Evolutionary conservation across 2,329 filamentous ascomycete species (phyloP).

Genomic region (Alternaria atra): DNA sequence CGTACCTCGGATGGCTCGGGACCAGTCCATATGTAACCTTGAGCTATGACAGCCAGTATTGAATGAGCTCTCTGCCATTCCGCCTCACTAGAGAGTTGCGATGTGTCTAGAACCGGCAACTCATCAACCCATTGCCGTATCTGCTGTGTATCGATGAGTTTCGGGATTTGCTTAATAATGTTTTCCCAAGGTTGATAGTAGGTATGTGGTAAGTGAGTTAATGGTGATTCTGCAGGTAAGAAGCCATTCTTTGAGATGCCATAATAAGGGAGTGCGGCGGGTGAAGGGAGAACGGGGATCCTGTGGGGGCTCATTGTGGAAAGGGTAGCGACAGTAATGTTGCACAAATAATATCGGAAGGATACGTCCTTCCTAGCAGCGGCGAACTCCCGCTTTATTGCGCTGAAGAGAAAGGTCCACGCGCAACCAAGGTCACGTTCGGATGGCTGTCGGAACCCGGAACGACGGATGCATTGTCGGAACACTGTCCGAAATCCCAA

Average conservation of each 20-base stretch:
- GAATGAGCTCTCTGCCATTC: conserved; percentile 86
- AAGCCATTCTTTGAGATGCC: conserved; percentile 82
- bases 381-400: conserved; percentile 32
- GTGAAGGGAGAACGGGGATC: conserved; percentile 33
- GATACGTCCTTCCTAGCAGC: conserved; percentile 17
- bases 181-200: conserved; percentile 92
- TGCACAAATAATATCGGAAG: neutral
- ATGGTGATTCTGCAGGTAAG: conserved; percentile 75
- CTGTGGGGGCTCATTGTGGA: conserved; percentile 42
- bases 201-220: conserved; percentile 76
- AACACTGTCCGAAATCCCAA: conserved; percentile 19
- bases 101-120: conserved; percentile 77
- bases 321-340: conserved; percentile 3
- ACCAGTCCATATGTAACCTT: conserved; percentile 84
- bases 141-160: conserved; percentile 76
- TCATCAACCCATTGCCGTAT: conserved; percentile 75
- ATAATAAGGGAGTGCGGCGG: conserved; percentile 70
- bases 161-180: conserved; percentile 77
- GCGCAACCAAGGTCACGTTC: neutral
- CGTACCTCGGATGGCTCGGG: conserved; percentile 72
- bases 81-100: conserved; percentile 75
- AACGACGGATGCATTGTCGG: conserved; percentile 6
- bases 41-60: conserved; percentile 74
- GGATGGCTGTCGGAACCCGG: conserved; percentile 19
- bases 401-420: conserved; percentile 5